These are phyloP conservation scores for Cryptococcus sp. DNA, from an alignment of 1,284 basidiomycete species.

Conservation along the genomic window DNA sequence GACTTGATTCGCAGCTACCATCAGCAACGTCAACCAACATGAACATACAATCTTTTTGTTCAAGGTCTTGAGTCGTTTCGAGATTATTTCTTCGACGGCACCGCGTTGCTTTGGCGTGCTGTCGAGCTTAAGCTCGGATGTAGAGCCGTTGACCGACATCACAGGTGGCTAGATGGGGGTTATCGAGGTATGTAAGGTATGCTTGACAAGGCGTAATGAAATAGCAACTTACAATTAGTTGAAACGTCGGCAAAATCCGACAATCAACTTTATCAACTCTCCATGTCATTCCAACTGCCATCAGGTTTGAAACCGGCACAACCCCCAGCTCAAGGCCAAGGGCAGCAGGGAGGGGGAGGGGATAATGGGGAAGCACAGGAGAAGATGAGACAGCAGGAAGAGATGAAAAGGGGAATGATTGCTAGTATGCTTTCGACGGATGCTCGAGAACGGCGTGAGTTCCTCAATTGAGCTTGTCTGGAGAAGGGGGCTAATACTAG, in stretches of 20 bases:
- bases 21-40: conserved; percentile 2
- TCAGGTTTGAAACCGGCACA: conserved; percentile 36
- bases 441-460: conserved; percentile 86
- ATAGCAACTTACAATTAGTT: too few species aligned
- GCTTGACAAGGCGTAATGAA: too few species aligned
- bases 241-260: too few species aligned
- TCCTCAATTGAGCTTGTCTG: neutral
- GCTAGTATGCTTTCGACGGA: conserved; percentile 80
- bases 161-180: too few species aligned
- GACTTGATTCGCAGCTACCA: conserved; percentile 54
- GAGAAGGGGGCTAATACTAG: conserved; percentile 46
- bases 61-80: conserved; percentile 67
- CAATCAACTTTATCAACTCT: too few species aligned
- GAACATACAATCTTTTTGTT: conserved; percentile 75
- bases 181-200: too few species aligned
- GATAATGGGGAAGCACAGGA: conserved; percentile 22
- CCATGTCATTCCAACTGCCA: conserved; percentile 31
- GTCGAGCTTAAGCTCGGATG: too few species aligned
- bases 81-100: conserved; percentile 68
- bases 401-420: conserved; percentile 69
- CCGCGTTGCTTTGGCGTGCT: conserved; percentile 42
- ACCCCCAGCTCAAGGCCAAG: conserved; percentile 10
- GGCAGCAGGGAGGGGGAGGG: conserved; percentile 10
- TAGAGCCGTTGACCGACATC: too few species aligned
- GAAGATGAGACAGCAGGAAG: conserved; percentile 50